Conservation (phyloP, 73 alveolate species). For the Symbiodinium natans region DNA sequence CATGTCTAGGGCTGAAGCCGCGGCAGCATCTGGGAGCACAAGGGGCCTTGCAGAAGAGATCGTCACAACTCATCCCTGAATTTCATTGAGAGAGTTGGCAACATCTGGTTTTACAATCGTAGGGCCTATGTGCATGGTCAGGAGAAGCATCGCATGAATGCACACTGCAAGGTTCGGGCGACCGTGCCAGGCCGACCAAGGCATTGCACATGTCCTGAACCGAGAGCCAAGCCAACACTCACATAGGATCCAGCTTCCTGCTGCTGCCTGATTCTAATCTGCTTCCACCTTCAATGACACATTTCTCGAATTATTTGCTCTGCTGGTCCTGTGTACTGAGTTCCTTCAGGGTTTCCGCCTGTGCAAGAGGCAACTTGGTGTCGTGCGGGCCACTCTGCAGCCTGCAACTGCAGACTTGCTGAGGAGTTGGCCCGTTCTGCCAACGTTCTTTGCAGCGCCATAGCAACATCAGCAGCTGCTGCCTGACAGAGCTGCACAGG, state of each 20-base stretch:
- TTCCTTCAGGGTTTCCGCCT: not conserved
- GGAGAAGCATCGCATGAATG: no score
- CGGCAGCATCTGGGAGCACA: not conserved
- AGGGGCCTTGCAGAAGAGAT: not conserved
- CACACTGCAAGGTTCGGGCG: constrained; percentile 4
- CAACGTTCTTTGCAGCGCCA: not conserved
- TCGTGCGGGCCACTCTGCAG: not conserved
- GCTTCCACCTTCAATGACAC: no score
- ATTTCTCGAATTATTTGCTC: no score
- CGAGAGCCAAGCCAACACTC: not conserved
- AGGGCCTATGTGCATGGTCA: no score
- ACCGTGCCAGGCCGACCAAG: constrained; percentile 50
- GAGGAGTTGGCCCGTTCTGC: not conserved
- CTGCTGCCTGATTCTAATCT: no score
- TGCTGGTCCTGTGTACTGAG: not conserved
- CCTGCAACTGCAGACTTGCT: no score
- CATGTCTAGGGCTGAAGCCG: not conserved
- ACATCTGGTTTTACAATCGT: no score
- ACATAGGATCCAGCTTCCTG: no score
- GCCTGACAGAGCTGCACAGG: not conserved
- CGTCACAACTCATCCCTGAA: not conserved
- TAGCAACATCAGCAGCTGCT: not conserved
- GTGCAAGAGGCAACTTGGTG: not conserved
- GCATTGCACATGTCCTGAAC: constrained; percentile 66
- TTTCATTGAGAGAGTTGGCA: no score